These are phyloP conservation scores for Fusarium annulatum DNA, from an alignment of 2,329 filamentous ascomycete genomes.

Conservation along the genomic window DNA sequence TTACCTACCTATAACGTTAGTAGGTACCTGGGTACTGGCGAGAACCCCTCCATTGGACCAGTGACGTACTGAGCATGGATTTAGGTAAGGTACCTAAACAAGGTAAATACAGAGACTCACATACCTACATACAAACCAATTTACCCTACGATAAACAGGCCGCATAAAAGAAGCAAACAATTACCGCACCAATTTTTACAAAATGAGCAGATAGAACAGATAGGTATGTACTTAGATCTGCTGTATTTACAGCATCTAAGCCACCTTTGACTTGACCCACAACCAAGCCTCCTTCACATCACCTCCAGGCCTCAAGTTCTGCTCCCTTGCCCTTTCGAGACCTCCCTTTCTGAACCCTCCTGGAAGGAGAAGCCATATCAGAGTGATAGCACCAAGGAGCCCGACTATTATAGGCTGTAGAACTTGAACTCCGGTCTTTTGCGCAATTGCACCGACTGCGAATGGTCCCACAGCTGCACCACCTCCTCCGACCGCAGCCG, in stretches of 20 bases:
- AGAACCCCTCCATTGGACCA: slow-evolving; percentile 27
- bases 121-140: neutral
- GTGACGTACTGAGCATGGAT: slow-evolving; percentile 23
- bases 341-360: slow-evolving; percentile 54
- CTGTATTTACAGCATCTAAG: neutral
- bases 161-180: neutral
- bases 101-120: neutral
- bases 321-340: slow-evolving; percentile 54
- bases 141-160: neutral
- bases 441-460: slow-evolving; percentile 75
- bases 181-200: neutral
- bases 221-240: neutral
- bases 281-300: slow-evolving; percentile 41
- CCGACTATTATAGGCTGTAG: slow-evolving; percentile 67
- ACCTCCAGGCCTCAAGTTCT: slow-evolving; percentile 51
- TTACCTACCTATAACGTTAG: too few relatives aligned
- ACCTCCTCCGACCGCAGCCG: slow-evolving; percentile 78
- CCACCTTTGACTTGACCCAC: slow-evolving; percentile 23
- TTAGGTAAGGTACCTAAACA: neutral
- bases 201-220: neutral
- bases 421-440: slow-evolving; percentile 65
- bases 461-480: slow-evolving; percentile 76
- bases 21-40: neutral
- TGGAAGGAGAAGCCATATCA: slow-evolving; percentile 59
- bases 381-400: slow-evolving; percentile 57